These are phyloP conservation scores for Hypocrella siamensis DNA, from an alignment of 2,329 filamentous ascomycete species.

Conservation along the genomic window DNA sequence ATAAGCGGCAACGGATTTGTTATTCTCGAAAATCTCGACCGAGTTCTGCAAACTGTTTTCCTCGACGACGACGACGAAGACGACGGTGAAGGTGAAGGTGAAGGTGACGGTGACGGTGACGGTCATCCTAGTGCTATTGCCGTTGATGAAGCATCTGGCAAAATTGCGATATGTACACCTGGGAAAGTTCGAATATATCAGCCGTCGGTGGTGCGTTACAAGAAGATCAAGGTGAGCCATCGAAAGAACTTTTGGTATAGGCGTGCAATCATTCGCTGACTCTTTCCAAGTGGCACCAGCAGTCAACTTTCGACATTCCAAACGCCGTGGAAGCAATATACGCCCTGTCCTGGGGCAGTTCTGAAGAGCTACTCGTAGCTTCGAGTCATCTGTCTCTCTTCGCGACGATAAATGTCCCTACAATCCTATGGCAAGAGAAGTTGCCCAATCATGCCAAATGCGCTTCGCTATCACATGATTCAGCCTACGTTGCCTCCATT, in stretches of 20 bases:
- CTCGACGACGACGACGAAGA: constrained; percentile 56
- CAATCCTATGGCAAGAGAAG: constrained; percentile 55
- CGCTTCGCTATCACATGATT: constrained; percentile 73
- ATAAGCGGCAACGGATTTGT: constrained; percentile 80
- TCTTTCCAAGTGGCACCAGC: constrained; percentile 40
- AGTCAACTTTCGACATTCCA: constrained; percentile 40
- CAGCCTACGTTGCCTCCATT: constrained; percentile 69
- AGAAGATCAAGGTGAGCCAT: constrained; percentile 50
- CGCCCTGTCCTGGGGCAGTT: constrained; percentile 69
- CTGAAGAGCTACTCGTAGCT: constrained; percentile 72
- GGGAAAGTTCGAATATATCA: constrained; percentile 60
- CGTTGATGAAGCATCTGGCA: constrained; percentile 69
- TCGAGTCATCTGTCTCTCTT: constrained; percentile 57
- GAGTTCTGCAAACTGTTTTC: constrained; percentile 80
- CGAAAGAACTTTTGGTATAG: background rate
- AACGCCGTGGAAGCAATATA: constrained; percentile 19
- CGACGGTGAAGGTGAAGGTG: too few relatives aligned
- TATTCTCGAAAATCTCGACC: constrained; percentile 59
- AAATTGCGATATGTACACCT: constrained; percentile 62
- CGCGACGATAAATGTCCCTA: constrained; percentile 28
- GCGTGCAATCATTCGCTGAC: background rate
- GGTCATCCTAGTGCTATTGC: constrained; percentile 55
- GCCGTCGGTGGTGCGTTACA: constrained; percentile 55
- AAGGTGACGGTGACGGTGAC: constrained; percentile 51
- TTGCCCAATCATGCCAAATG: constrained; percentile 61